Evolutionary conservation across 1,284 basidiomycete genomes (phyloP), one percentile per base, ranked within the genome.

Genomic region (Moesziomyces sp.): DNA sequence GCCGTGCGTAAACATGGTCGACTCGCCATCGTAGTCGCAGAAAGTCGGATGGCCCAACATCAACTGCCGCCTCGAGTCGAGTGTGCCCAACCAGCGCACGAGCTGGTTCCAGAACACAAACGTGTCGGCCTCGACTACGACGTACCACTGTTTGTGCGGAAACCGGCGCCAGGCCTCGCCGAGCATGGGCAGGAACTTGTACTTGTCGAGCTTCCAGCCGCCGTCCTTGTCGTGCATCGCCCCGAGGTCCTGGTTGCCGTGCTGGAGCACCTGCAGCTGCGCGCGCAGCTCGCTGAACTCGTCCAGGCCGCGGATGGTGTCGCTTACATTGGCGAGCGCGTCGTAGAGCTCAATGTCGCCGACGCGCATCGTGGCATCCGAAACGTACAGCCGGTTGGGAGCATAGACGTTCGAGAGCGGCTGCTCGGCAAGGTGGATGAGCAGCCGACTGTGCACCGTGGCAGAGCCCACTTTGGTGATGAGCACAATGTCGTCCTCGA

Each of bases 121-220:
- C 46, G 76, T 76, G 46, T 78, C 76, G 3, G 76, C 76, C 43
- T 78, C 76, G 11, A 78, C 74, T 30, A 74, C 49, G 13, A 78
- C 61, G 38, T 69, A 76, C 68, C 73, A 78, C 46, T 74, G 74
- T 4, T 51, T 61, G 9, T 23, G 16, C 0, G 74, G 74, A 13
- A 23, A 76, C 3, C 55, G 28, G 0, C 68, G 24, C 33, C 54
- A 74, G 13, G 70, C 68, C 28, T 76, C 65, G 1, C 52, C 68
- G 23, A 76, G 45, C 24, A 65, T 58, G 5, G 76, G 76, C 5
- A 78, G 43, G 23, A 78, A 78, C 50, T 78, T 76, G 63, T 70
- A 78, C 47, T 73, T 78, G 53, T 71, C 67, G 44, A 78, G 46
- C 43, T 69, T 69, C 72, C 72, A 74, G 6, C 72, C 72, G 3